phyloP scores from a whole-genome alignment of 805 yeast genomes.

The Metschnikowia cubensis region DNA sequence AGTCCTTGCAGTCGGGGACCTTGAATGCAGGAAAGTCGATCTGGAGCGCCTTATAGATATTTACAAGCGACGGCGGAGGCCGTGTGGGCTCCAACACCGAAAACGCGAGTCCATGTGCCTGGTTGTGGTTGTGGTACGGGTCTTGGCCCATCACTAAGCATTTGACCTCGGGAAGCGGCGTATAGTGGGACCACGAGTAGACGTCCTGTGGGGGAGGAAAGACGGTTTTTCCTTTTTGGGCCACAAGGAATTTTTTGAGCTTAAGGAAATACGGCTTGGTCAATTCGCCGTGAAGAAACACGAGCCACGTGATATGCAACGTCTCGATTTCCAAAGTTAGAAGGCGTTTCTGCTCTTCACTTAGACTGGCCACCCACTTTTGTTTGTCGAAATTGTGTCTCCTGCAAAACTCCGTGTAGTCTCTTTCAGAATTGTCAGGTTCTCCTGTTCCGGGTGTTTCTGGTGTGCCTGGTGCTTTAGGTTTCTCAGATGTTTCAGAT shows the following conservation, averaged over 20 bases:
- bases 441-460: no score
- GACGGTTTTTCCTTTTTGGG: slow-evolving; percentile 43
- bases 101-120: slow-evolving; percentile 96
- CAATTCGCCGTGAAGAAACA: slow-evolving; percentile 61
- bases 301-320: slow-evolving; percentile 77
- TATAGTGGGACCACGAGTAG: slow-evolving; percentile 87
- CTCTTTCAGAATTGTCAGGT: background rate
- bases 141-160: slow-evolving; percentile 92
- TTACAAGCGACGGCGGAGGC: slow-evolving; percentile 78
- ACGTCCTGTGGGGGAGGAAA: slow-evolving; percentile 78
- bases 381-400: slow-evolving; percentile 43
- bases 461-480: no score
- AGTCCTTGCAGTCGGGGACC: slow-evolving; percentile 42
- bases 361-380: slow-evolving; percentile 47
- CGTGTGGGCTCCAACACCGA: slow-evolving; percentile 79
- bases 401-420: slow-evolving; percentile 8
- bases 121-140: slow-evolving; percentile 89
- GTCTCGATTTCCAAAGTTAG: slow-evolving; percentile 65
- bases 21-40: slow-evolving; percentile 64
- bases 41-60: slow-evolving; percentile 76
- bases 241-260: slow-evolving; percentile 66
- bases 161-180: slow-evolving; percentile 70
- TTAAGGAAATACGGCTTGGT: slow-evolving; percentile 80
- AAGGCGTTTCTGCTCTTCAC: slow-evolving; percentile 46
- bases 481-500: no score